phyloP scores from a whole-genome alignment of 352 stramenopile species.

The Globisporangium spinosum region DNA sequence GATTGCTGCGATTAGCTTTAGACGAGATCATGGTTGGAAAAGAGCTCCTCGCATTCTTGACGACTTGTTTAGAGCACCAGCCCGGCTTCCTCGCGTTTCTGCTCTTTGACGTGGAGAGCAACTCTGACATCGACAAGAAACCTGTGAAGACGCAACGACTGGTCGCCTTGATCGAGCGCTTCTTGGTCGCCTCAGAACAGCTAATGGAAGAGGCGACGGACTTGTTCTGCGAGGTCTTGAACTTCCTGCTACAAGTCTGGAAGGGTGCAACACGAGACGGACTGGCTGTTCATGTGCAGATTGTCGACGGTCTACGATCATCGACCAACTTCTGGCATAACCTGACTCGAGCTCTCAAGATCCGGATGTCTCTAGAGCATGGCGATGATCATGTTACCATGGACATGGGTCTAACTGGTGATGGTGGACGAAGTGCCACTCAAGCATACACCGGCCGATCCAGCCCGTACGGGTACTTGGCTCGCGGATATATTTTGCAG shows the following conservation, averaged over 20 bases:
- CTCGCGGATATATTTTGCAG: slow-evolving; percentile 56
- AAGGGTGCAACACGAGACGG: slow-evolving; percentile 39
- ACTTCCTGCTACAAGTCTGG: slow-evolving; percentile 59
- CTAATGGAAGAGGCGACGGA: slow-evolving; percentile 54
- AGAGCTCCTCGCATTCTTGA: slow-evolving; percentile 50
- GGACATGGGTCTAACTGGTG: slow-evolving; percentile 33
- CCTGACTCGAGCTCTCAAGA: slow-evolving; percentile 49
- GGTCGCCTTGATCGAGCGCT: slow-evolving; percentile 42
- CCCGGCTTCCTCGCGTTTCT: slow-evolving; percentile 57
- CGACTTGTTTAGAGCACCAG: slow-evolving; percentile 50
- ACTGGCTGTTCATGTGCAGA: slow-evolving; percentile 38
- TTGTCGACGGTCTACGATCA: slow-evolving; percentile 36
- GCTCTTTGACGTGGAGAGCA: slow-evolving; percentile 35
- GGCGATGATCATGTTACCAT: slow-evolving; percentile 35
- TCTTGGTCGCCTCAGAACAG: slow-evolving; percentile 55
- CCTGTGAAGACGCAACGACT: slow-evolving; percentile 25
- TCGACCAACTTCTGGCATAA: slow-evolving; percentile 53
- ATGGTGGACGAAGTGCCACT: slow-evolving; percentile 19
- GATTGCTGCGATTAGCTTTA: slow-evolving; percentile 30
- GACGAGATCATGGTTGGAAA: slow-evolving; percentile 28
- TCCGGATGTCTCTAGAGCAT: slow-evolving; percentile 50
- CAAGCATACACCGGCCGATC: slow-evolving; percentile 45
- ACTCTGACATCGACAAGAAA: slow-evolving; percentile 9
- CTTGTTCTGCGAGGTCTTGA: slow-evolving; percentile 50
- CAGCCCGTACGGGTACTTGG: slow-evolving; percentile 54